Evolutionary conservation across 2,329 filamentous ascomycete species (phyloP).

Genomic region (Apiospora koreana): DNA sequence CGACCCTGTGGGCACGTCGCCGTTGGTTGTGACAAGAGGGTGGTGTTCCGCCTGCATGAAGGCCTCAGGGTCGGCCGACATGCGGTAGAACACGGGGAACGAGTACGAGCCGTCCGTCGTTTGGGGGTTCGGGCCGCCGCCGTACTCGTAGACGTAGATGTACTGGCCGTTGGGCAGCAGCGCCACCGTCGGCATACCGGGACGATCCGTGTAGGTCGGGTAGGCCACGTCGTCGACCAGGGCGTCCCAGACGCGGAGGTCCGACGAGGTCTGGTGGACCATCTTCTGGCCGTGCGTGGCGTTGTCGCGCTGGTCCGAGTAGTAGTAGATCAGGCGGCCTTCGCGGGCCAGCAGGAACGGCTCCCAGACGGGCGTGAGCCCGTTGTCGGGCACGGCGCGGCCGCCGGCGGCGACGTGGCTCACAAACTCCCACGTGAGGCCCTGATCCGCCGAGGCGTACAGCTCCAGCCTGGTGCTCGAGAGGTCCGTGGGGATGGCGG

Average conservation of each 20-base stretch:
- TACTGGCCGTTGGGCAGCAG: conserved; percentile 60
- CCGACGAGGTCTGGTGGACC: conserved; percentile 61
- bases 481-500: conserved; percentile 59
- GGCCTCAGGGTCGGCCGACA: conserved; percentile 30
- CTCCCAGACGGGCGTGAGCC: conserved; percentile 71
- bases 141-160: conserved; percentile 50
- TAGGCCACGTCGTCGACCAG: conserved; percentile 65
- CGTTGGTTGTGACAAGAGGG: conserved; percentile 24
- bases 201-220: conserved; percentile 30
- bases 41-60: conserved; percentile 25
- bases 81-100: conserved; percentile 35
- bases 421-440: conserved; percentile 66
- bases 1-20: conserved; percentile 29
- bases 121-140: conserved; percentile 29
- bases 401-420: conserved; percentile 66
- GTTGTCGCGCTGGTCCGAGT: conserved; percentile 70
- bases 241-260: conserved; percentile 58
- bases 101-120: conserved; percentile 18
- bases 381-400: conserved; percentile 63
- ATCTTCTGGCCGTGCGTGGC: conserved; percentile 66
- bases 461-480: conserved; percentile 68
- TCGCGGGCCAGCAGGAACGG: conserved; percentile 64
- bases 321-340: conserved; percentile 64
- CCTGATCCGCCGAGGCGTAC: conserved; percentile 64
- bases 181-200: conserved; percentile 49